Conservation (phyloP, 208 protist species). For the Naegleria gruberi region DNA sequence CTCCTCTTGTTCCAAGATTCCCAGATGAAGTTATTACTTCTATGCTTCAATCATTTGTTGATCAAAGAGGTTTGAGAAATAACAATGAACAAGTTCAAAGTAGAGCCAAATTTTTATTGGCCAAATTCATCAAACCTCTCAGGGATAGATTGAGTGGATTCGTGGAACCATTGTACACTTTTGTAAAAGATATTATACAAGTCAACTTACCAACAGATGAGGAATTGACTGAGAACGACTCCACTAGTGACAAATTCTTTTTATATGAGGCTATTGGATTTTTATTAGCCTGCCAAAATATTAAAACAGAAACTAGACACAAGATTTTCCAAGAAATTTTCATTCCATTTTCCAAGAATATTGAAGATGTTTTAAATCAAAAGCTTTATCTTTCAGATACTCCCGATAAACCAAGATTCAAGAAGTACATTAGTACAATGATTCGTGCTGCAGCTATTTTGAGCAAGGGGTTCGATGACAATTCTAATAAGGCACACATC, state of each 20-base stretch:
- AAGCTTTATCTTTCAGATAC: background rate
- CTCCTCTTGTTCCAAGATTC: background rate
- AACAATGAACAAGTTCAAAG: background rate
- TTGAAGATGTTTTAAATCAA: background rate
- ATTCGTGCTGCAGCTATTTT: background rate
- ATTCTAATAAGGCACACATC: background rate
- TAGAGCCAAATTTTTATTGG: conserved; percentile 12
- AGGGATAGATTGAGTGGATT: background rate
- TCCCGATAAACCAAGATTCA: background rate
- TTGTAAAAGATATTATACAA: background rate
- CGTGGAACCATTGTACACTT: background rate
- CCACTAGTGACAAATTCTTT: background rate
- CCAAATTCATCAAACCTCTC: background rate
- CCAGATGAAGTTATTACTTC: background rate
- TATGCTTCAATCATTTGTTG: conserved; percentile 11
- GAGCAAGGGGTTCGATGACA: background rate
- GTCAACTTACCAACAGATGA: background rate
- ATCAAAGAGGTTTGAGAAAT: conserved; percentile 4
- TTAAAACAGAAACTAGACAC: background rate
- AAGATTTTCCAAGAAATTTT: background rate
- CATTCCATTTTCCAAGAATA: background rate
- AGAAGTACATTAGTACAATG: background rate
- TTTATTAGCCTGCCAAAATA: background rate
- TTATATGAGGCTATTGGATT: background rate
- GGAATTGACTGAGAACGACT: background rate